Base-by-base conservation (phyloP, 2,329 filamentous ascomycete species). In the Paraconiothyrium sp. region DNA sequence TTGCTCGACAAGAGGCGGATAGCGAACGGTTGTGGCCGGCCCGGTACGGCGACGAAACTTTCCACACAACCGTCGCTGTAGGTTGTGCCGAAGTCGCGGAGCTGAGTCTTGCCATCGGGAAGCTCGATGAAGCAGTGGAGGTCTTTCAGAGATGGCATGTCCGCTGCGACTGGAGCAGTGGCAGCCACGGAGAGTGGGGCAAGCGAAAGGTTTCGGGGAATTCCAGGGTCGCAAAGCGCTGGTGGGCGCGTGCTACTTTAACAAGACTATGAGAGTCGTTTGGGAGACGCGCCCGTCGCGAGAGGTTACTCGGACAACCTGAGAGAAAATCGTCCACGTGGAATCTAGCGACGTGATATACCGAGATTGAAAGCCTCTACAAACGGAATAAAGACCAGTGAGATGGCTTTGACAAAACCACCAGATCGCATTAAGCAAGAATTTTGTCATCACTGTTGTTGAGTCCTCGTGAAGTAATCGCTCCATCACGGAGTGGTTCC, bases 141-240 rank as follows among this genome's bases (percentile, higher is more conserved):
- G 35, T 85, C 80, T 68, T 84, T 85, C 61, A 86, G 81, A 5
- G 77, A 80, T 8, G 85, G 85, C 85, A 88, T 88, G 0, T 24
- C 43, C 43, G 35, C 35, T n/a, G 50, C 22, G 4, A 30, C 8
- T 35, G 10, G 14, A 14, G 11, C 27, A 9, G 8, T 6, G 16
- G 11, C 20, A 14, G 14, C n/a, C 2, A 11, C 13, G 35, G 6
- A 9, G 22, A 9, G 3, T 22, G 20, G 30, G 49, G 5, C n/a
- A 39, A 39, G n/a, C 5, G 24, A 22, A 10, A 16, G 49, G 24
- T 6, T 5, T 8, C 6, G 24, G 10, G 22, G 14, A 41, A 9
- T 27, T 22, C 1, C 13, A 41, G 9, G 22, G 13, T 13, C 4
- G 16, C 7, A 10, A 5, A 41, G 7, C 10, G 16, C 13, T 4